A percentile compares a stretch with the other conserved stretches of the same genome.
Evolutionary conservation across 2,329 filamentous ascomycete species (phyloP).

Genomic region (Xylariaceae sp.): DNA sequence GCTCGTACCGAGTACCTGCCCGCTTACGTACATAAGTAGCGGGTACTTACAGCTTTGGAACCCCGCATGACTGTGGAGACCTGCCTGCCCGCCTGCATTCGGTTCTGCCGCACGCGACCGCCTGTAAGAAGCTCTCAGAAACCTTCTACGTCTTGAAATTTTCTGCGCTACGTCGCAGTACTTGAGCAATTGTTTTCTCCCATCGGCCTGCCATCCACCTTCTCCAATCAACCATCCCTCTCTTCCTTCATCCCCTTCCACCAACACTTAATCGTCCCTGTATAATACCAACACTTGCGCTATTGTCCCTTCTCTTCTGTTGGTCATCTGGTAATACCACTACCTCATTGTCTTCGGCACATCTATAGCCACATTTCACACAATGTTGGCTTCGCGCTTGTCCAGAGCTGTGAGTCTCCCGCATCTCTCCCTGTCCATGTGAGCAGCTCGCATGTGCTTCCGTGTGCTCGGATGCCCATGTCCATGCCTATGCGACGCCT

Average conservation of each 20-base stretch:
- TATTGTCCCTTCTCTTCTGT: conserved; percentile 32
- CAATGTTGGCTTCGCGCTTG: conserved; percentile 68
- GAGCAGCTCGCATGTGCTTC: not conserved
- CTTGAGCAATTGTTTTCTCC: conserved; percentile 20
- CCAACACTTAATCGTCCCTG: conserved; percentile 20
- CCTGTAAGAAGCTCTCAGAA: conserved; percentile 30
- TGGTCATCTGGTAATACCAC: conserved; percentile 32
- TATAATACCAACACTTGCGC: conserved; percentile 27
- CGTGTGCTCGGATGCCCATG: not conserved
- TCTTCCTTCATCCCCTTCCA: not conserved
- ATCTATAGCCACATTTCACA: conserved; percentile 33
- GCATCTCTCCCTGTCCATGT: not conserved
- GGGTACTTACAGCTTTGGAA: not conserved
- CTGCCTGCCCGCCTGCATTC: conserved; percentile 14
- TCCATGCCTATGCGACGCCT: not conserved
- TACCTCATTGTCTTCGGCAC: conserved; percentile 27
- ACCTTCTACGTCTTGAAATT: conserved; percentile 26
- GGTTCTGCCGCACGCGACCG: conserved; percentile 27
- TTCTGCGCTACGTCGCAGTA: conserved; percentile 26
- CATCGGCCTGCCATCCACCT: conserved; percentile 20
- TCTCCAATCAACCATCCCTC: conserved; percentile 31
- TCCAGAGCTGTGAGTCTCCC: conserved; percentile 64
- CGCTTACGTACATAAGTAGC: not conserved
- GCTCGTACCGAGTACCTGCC: not conserved
- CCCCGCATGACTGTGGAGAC: not conserved